A percentile compares a stretch with the other conserved stretches of the same genome.
Conservation (phyloP, 2,329 filamentous ascomycete species). For the Aspergillus quadrilineatus region DNA sequence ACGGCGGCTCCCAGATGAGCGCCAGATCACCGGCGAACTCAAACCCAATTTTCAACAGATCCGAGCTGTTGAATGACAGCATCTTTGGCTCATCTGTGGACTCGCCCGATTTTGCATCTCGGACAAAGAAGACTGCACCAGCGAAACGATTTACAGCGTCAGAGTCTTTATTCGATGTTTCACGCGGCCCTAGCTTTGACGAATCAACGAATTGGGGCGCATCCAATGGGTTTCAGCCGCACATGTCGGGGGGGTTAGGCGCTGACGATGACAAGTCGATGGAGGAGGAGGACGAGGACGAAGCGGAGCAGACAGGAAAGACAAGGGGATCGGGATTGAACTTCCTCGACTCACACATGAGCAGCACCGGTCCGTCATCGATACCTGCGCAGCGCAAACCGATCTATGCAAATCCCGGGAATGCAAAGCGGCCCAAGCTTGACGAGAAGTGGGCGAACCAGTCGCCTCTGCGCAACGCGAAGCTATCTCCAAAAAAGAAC, state of each 20-base stretch:
- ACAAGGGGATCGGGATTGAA: slow-evolving; percentile 24
- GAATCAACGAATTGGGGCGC: slow-evolving; percentile 27
- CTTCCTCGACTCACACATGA: slow-evolving; percentile 34
- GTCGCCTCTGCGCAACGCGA: slow-evolving; percentile 35
- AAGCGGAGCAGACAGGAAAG: slow-evolving; percentile 22
- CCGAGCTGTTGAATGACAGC: slow-evolving; percentile 38
- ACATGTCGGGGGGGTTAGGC: slow-evolving; percentile 26
- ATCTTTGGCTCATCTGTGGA: slow-evolving; percentile 40
- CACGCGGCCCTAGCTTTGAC: slow-evolving; percentile 28
- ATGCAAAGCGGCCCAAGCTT: slow-evolving; percentile 44
- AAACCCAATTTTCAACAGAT: slow-evolving; percentile 40
- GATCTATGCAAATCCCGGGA: slow-evolving; percentile 45
- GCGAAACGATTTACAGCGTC: slow-evolving; percentile 26
- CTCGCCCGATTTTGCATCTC: slow-evolving; percentile 33
- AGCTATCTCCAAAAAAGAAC: slow-evolving; percentile 48
- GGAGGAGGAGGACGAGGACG: slow-evolving; percentile 42
- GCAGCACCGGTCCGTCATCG: slow-evolving; percentile 25
- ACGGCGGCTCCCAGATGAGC: slow-evolving; percentile 53
- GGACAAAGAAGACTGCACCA: slow-evolving; percentile 26
- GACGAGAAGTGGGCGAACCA: slow-evolving; percentile 40
- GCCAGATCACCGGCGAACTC: slow-evolving; percentile 34
- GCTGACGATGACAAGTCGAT: slow-evolving; percentile 41
- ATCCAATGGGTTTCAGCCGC: slow-evolving; percentile 27
- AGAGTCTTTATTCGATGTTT: slow-evolving; percentile 30
- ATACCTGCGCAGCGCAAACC: slow-evolving; percentile 31